A percentile compares a stretch with the other conserved stretches of the same genome.
These are phyloP conservation scores for Macrotyloma uniflorum DNA, from an alignment of 306 rosid genomes.

Conservation along the genomic window DNA sequence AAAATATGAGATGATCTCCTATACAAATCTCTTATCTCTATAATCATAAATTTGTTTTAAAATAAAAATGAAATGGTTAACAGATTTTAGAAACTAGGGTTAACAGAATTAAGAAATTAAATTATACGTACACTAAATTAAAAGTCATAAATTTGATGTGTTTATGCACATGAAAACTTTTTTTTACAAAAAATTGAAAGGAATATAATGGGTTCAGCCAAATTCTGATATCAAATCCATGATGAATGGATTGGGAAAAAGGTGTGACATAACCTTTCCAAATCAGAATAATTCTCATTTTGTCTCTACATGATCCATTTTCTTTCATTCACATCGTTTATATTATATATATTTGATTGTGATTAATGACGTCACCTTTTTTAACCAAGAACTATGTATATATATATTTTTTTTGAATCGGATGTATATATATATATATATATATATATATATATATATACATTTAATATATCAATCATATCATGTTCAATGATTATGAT, in stretches of 20 bases:
- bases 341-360: not conserved
- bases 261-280: not conserved
- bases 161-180: too few species aligned
- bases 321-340: not conserved
- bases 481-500: conserved; percentile 6
- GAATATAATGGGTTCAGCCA: not conserved
- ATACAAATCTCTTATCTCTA: too few species aligned
- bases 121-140: not conserved
- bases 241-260: not conserved
- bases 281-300: not conserved
- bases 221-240: not conserved
- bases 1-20: too few species aligned
- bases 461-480: conserved; percentile 1
- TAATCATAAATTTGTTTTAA: too few species aligned
- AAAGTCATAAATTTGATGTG: too few species aligned
- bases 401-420: too few species aligned
- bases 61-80: too few species aligned
- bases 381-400: not conserved
- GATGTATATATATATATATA: too few species aligned
- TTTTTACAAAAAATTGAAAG: too few species aligned
- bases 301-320: not conserved
- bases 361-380: conserved; percentile 3
- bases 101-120: not conserved
- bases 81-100: too few species aligned
- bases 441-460: too few species aligned